Percentiles rank a stretch among this genome's conserved stretches.
Evolutionary conservation across 345 rosid genomes (phyloP).

Genomic region (Eucalyptus curtisii): DNA sequence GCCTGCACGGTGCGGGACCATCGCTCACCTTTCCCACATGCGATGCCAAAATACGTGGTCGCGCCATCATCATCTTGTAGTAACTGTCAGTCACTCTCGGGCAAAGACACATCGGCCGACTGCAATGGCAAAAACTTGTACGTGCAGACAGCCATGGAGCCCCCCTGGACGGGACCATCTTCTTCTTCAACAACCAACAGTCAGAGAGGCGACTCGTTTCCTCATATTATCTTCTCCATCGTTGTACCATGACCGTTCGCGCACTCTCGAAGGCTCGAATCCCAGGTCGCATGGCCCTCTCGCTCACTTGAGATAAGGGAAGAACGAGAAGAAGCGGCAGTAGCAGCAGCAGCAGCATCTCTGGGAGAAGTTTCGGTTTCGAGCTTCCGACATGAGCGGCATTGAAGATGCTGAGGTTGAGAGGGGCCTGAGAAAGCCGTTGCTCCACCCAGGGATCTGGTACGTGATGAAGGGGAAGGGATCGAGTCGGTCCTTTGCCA

Average conservation of each 20-base stretch:
- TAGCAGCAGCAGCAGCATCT: background rate
- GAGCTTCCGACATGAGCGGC: slow-evolving; percentile 24
- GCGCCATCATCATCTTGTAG: background rate
- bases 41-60: background rate
- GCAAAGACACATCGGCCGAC: background rate
- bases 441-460: slow-evolving; percentile 68
- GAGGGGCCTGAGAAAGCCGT: slow-evolving; percentile 42
- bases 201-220: background rate
- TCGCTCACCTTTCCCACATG: background rate
- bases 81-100: background rate
- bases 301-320: background rate
- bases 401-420: slow-evolving; percentile 40
- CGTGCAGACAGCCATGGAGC: background rate
- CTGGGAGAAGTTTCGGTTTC: background rate
- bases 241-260: background rate
- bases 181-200: background rate
- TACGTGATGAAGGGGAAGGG: slow-evolving; percentile 29
- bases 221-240: background rate
- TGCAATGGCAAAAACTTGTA: background rate
- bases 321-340: background rate
- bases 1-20: background rate
- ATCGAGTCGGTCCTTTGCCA: slow-evolving; percentile 45
- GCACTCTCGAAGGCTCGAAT: background rate
- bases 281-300: background rate
- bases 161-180: background rate